phyloP scores from a whole-genome alignment of 768 basidiomycete species.

The Tylopilus plumbeoviolaceoides region DNA sequence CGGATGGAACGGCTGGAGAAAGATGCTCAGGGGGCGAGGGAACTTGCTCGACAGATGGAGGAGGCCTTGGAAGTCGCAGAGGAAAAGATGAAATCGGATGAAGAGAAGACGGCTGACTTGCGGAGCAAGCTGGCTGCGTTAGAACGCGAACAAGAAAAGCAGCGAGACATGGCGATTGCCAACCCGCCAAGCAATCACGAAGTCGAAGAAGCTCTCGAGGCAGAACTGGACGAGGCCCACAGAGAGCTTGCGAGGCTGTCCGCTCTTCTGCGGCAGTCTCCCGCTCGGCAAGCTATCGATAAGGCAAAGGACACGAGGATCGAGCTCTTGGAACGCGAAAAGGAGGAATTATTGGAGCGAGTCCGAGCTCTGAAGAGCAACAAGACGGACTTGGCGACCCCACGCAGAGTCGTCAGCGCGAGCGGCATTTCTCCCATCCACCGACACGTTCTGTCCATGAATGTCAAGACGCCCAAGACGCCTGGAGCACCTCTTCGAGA shows the following conservation, averaged over 20 bases:
- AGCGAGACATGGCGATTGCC: conserved; percentile 23
- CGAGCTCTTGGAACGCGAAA: conserved; percentile 71
- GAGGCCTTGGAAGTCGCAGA: conserved; percentile 74
- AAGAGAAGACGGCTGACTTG: conserved; percentile 48
- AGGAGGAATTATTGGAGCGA: conserved; percentile 70
- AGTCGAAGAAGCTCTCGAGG: conserved; percentile 58
- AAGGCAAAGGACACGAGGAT: conserved; percentile 73
- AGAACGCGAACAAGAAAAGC: conserved; percentile 53
- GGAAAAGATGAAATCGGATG: conserved; percentile 62
- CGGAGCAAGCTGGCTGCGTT: conserved; percentile 47
- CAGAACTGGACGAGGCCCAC: conserved; percentile 73
- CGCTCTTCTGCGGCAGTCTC: conserved; percentile 65
- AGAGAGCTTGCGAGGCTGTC: conserved; percentile 69
- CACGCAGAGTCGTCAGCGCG: conserved; percentile 48
- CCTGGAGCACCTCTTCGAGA: conserved; percentile 77
- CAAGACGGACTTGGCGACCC: conserved; percentile 51
- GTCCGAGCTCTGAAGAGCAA: conserved; percentile 55
- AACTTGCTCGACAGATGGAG: conserved; percentile 65
- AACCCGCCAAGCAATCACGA: conserved; percentile 43
- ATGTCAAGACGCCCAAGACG: conserved; percentile 65
- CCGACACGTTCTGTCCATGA: conserved; percentile 66
- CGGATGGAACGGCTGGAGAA: conserved; percentile 49
- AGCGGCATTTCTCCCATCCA: conserved; percentile 76
- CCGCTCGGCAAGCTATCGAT: conserved; percentile 72
- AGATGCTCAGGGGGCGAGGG: conserved; percentile 48